A percentile compares a stretch with the other conserved stretches of the same genome.
phyloP scores from a whole-genome alignment of 768 basidiomycete species.

The Leccinum variicolor region DNA sequence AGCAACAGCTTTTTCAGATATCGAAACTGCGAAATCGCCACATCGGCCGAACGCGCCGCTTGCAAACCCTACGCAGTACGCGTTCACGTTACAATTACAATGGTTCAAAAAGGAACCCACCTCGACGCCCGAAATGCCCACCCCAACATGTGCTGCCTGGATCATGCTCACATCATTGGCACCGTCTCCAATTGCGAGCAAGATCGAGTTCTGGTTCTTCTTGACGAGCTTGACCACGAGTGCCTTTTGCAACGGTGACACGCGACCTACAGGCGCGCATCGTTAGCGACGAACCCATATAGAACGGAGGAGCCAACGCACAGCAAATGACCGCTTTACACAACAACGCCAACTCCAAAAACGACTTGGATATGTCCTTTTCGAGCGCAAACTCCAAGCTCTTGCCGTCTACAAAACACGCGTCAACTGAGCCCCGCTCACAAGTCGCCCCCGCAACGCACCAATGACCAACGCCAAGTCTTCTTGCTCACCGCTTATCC shows the following conservation, averaged over 20 bases:
- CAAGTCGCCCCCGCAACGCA: constrained; percentile 32
- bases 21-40: constrained; percentile 97
- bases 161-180: constrained; percentile 99
- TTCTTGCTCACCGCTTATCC: constrained; percentile 87
- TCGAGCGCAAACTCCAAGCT: constrained; percentile 90
- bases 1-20: constrained; percentile 92
- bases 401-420: constrained; percentile 73
- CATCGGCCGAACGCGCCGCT: constrained; percentile 96
- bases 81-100: not conserved
- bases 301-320: constrained; percentile 27
- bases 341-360: constrained; percentile 94
- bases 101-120: constrained; percentile 36
- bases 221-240: constrained; percentile 98
- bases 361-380: constrained; percentile 84
- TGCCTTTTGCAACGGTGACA: constrained; percentile 96
- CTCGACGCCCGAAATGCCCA: constrained; percentile 97
- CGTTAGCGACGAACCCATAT: not conserved
- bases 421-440: not conserved
- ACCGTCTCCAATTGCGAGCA: constrained; percentile 97
- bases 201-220: constrained; percentile 88
- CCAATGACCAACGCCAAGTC: constrained; percentile 95
- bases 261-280: constrained; percentile 55
- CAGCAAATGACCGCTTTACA: constrained; percentile 99
- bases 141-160: constrained; percentile 95
- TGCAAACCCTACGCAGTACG: constrained; percentile 70